These are phyloP conservation scores for Strigomonas culicis DNA, from an alignment of 208 protist genomes.

Conservation along the genomic window DNA sequence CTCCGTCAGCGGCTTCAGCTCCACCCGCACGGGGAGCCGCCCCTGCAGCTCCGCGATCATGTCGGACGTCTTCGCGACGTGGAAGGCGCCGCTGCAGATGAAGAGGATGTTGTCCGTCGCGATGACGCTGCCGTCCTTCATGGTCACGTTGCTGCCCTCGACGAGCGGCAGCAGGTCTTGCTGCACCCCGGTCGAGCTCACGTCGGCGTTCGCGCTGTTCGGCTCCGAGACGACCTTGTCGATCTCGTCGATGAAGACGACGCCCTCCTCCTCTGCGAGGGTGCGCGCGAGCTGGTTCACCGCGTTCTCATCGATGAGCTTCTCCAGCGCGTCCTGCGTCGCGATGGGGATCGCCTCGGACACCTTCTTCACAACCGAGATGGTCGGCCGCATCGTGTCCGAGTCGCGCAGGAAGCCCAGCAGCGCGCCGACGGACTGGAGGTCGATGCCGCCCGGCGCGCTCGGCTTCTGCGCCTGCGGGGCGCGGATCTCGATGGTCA, in stretches of 20 bases:
- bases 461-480: slow-evolving; percentile 36
- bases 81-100: slow-evolving; percentile 97
- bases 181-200: slow-evolving; percentile 95
- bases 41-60: slow-evolving; percentile 96
- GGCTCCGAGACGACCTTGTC: slow-evolving; percentile 94
- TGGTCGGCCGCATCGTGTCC: slow-evolving; percentile 45
- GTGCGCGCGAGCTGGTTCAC: slow-evolving; percentile 81
- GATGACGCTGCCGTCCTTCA: slow-evolving; percentile 95
- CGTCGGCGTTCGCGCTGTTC: slow-evolving; percentile 61
- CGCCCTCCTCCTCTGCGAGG: slow-evolving; percentile 92
- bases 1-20: slow-evolving; percentile 94
- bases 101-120: slow-evolving; percentile 98
- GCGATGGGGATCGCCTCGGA: slow-evolving; percentile 77
- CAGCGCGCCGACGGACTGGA: slow-evolving; percentile 64
- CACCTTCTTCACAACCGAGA: slow-evolving; percentile 64
- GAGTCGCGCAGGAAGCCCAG: slow-evolving; percentile 46
- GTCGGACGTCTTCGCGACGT: slow-evolving; percentile 87
- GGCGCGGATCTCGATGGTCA: slow-evolving; percentile 67
- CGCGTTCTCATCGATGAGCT: slow-evolving; percentile 86
- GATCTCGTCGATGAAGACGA: slow-evolving; percentile 99
- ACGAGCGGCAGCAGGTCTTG: slow-evolving; percentile 97
- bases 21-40: slow-evolving; percentile 97
- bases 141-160: slow-evolving; percentile 94
- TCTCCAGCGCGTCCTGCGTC: slow-evolving; percentile 83
- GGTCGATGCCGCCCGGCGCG: slow-evolving; percentile 32